phyloP scores from a whole-genome alignment of 2,329 filamentous ascomycete species.

The Phialophora tarda region DNA sequence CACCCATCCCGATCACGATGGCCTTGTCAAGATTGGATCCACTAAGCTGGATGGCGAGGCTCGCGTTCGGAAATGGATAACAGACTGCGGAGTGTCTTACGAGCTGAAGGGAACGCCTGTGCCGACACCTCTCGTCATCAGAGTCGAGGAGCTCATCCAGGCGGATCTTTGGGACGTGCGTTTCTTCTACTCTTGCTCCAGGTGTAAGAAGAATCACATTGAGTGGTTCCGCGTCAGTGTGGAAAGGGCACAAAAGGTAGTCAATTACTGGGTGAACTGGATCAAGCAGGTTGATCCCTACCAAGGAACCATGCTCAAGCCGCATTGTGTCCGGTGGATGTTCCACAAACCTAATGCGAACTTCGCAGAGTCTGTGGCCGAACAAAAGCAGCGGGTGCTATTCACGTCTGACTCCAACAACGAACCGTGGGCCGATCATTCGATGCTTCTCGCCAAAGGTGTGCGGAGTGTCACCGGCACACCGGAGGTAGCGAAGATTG shows the following conservation, averaged over 20 bases:
- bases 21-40: constrained; percentile 1
- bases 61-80: background rate
- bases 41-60: background rate
- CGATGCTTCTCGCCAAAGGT: background rate
- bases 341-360: background rate
- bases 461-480: background rate
- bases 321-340: background rate
- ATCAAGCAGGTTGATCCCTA: background rate
- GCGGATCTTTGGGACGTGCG: background rate
- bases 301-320: background rate
- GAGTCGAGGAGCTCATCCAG: background rate
- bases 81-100: background rate
- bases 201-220: background rate
- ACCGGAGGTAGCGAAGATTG: background rate
- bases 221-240: background rate
- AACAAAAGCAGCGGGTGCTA: background rate
- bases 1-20: background rate
- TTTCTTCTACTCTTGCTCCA: background rate
- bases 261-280: background rate
- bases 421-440: background rate
- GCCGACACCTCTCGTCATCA: background rate
- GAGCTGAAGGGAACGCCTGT: background rate
- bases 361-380: background rate
- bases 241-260: background rate
- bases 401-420: background rate